These are phyloP conservation scores for Roridomyces roridus DNA, from an alignment of 768 basidiomycete species.

Conservation along the genomic window DNA sequence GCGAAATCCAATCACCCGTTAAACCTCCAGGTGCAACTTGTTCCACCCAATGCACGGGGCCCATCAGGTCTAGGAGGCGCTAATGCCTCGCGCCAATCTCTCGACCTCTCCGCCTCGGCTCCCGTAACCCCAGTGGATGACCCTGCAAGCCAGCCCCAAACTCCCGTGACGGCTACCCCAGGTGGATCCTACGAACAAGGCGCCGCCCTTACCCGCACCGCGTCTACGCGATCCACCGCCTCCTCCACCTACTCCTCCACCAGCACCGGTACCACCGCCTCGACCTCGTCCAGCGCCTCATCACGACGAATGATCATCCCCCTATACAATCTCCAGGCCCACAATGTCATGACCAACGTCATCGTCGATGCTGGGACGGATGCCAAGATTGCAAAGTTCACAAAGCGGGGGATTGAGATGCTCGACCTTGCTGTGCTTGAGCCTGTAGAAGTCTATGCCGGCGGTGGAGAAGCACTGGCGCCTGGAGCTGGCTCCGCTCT, in stretches of 20 bases:
- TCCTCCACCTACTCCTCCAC: slow-evolving; percentile 35
- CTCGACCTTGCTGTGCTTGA: slow-evolving; percentile 81
- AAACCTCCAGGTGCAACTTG: slow-evolving; percentile 91
- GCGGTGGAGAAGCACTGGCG: slow-evolving; percentile 30
- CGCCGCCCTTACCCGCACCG: slow-evolving; percentile 45
- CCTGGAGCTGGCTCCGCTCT: slow-evolving; percentile 3
- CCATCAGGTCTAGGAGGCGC: slow-evolving; percentile 36
- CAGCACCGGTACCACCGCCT: slow-evolving; percentile 42
- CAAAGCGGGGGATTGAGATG: slow-evolving; percentile 75
- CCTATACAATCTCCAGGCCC: slow-evolving; percentile 86
- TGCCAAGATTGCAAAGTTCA: slow-evolving; percentile 82
- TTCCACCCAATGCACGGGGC: slow-evolving; percentile 66
- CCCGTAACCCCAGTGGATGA: slow-evolving; percentile 29
- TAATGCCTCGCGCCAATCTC: slow-evolving; percentile 47
- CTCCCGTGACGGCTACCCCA: slow-evolving; percentile 15
- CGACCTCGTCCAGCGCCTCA: slow-evolving; percentile 41
- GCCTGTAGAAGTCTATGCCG: slow-evolving; percentile 70
- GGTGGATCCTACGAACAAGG: slow-evolving; percentile 17
- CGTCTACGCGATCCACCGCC: slow-evolving; percentile 60
- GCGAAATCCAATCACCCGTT: slow-evolving; percentile 85
- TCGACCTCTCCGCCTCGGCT: slow-evolving; percentile 44
- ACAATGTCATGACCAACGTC: slow-evolving; percentile 86
- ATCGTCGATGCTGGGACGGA: slow-evolving; percentile 91
- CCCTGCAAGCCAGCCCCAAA: slow-evolving; percentile 33
- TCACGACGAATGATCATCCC: slow-evolving; percentile 80